These are phyloP conservation scores for Sordaria brevicollis DNA, from an alignment of 495 filamentous ascomycete species.

Conservation along the genomic window DNA sequence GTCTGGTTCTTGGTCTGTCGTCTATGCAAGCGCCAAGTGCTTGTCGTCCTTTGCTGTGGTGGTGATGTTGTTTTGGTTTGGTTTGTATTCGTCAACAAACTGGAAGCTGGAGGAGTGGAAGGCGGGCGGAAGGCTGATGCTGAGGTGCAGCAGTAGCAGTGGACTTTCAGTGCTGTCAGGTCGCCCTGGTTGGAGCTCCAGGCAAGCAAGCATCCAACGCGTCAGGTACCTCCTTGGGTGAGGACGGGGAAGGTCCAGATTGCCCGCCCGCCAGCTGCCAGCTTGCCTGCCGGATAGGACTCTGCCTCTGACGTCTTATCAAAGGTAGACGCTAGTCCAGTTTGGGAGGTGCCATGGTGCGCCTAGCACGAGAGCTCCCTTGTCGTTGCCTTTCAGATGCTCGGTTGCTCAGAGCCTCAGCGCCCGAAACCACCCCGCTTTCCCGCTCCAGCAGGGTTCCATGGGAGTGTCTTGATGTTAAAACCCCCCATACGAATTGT, in stretches of 20 bases:
- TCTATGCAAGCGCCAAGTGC: background rate
- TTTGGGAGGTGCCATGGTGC: background rate
- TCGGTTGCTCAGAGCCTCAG: background rate
- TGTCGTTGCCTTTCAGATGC: background rate
- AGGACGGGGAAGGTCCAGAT: background rate
- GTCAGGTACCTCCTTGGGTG: constrained; percentile 21
- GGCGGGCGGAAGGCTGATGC: constrained; percentile 4
- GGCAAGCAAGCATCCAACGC: constrained; percentile 29
- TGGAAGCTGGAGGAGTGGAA: background rate
- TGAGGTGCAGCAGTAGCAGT: constrained; percentile 1
- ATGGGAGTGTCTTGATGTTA: background rate
- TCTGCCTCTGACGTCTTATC: background rate
- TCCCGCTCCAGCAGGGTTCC: background rate
- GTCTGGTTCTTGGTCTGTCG: background rate
- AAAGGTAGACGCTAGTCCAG: background rate
- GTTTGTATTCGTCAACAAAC: background rate
- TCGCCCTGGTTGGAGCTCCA: constrained; percentile 19
- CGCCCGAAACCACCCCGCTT: background rate
- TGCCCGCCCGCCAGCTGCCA: background rate
- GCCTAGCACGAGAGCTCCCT: background rate
- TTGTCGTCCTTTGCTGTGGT: background rate
- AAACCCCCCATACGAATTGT: background rate
- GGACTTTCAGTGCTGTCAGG: background rate
- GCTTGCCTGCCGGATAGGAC: background rate
- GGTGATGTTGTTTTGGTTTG: background rate